phyloP scores from a whole-genome alignment of 345 rosid species.

The Conringia planisiliqua region DNA sequence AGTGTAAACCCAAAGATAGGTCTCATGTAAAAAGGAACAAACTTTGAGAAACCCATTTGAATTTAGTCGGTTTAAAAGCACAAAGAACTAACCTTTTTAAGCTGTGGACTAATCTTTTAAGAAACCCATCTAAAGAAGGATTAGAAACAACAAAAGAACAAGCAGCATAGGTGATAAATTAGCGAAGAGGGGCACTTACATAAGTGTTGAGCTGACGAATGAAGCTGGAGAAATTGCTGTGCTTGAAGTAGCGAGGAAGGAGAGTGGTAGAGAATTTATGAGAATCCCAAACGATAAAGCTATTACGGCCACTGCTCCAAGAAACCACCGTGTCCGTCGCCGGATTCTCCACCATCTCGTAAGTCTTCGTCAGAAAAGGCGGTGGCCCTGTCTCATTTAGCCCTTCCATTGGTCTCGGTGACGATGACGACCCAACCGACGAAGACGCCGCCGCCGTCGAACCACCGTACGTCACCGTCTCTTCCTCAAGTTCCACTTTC shows the following conservation, averaged over 20 bases:
- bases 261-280: conserved; percentile 47
- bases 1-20: not conserved
- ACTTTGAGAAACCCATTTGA: not conserved
- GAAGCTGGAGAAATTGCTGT: conserved; percentile 71
- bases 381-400: conserved; percentile 74
- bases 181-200: conserved; percentile 36
- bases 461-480: conserved; percentile 31
- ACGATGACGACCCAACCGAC: conserved; percentile 37
- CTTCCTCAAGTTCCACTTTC: conserved; percentile 42
- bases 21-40: not conserved
- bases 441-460: conserved; percentile 32
- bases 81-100: conserved; percentile 29
- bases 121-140: conserved; percentile 32
- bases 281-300: conserved; percentile 69
- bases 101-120: conserved; percentile 14
- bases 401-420: conserved; percentile 74
- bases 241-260: conserved; percentile 71
- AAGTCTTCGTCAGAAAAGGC: conserved; percentile 69
- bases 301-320: conserved; percentile 58
- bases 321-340: conserved; percentile 59
- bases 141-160: not conserved
- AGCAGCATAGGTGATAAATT: not conserved
- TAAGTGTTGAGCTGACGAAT: conserved; percentile 79
- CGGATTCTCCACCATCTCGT: conserved; percentile 68
- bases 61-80: not conserved